These are phyloP conservation scores for Agaricus blazei DNA, from an alignment of 768 basidiomycete genomes.

Conservation along the genomic window DNA sequence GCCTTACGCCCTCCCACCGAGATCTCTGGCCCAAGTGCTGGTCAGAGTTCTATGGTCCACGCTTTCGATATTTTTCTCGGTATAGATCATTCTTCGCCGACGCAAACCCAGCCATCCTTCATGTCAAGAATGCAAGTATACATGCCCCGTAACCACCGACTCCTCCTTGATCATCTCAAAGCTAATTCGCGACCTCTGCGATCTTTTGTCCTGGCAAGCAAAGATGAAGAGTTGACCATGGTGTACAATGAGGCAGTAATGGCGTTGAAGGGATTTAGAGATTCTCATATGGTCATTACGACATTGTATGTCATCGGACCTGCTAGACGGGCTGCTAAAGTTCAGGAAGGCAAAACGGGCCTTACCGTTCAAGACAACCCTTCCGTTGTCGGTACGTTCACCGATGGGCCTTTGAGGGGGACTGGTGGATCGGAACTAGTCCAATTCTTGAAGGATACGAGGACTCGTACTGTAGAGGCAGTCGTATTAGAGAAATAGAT, in stretches of 20 bases:
- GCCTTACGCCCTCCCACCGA: slow-evolving; percentile 40
- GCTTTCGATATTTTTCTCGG: slow-evolving; percentile 73
- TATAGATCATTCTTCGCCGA: slow-evolving; percentile 43
- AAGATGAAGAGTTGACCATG: slow-evolving; percentile 32
- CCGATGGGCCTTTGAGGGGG: slow-evolving; percentile 42
- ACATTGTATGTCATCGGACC: slow-evolving; percentile 76
- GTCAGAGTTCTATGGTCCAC: slow-evolving; percentile 78
- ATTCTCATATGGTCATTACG: slow-evolving; percentile 76
- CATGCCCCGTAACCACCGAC: slow-evolving; percentile 81
- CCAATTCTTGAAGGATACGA: slow-evolving; percentile 70
- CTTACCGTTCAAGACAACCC: slow-evolving; percentile 1
- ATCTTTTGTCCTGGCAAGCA: slow-evolving; percentile 37
- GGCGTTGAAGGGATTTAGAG: slow-evolving; percentile 70
- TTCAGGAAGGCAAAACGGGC: slow-evolving; percentile 14
- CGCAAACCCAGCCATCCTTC: slow-evolving; percentile 37
- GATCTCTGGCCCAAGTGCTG: slow-evolving; percentile 81
- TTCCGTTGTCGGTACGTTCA: slow-evolving; percentile 13
- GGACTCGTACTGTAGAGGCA: slow-evolving; percentile 60
- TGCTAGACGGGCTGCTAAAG: slow-evolving; percentile 37
- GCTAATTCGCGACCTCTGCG: slow-evolving; percentile 60
- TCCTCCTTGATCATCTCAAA: slow-evolving; percentile 66
- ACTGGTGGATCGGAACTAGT: slow-evolving; percentile 82
- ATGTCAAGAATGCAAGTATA: slow-evolving; percentile 75
- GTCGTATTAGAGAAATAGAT: slow-evolving; percentile 16
- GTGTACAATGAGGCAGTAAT: slow-evolving; percentile 67